Conservation (phyloP, 345 rosid genomes). For the Salix brachista region DNA sequence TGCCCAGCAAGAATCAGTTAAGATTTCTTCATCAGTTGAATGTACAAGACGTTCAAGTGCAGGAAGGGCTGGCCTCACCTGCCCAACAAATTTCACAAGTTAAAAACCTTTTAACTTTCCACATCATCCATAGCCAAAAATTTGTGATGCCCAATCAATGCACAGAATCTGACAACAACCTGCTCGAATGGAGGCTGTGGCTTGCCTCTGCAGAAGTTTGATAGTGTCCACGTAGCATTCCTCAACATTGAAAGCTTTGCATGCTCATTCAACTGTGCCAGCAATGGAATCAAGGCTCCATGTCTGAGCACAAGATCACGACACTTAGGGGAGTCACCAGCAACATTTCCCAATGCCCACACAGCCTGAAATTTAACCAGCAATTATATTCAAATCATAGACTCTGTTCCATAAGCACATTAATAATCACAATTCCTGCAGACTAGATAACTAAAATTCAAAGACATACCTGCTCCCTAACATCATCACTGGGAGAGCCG, state of each 20-base stretch:
- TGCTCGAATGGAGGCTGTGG: constrained; percentile 30
- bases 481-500: constrained; percentile 27
- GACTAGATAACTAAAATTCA: background rate
- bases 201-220: constrained; percentile 35
- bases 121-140: background rate
- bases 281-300: constrained; percentile 25
- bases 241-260: constrained; percentile 30
- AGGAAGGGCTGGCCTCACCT: constrained; percentile 28
- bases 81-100: background rate
- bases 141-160: background rate
- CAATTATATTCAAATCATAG: background rate
- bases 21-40: constrained; percentile 29
- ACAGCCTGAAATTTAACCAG: constrained; percentile 18
- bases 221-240: constrained; percentile 32
- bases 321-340: constrained; percentile 34
- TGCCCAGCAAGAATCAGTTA: constrained; percentile 31
- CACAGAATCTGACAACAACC: constrained; percentile 10
- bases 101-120: background rate
- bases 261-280: constrained; percentile 25
- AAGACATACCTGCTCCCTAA: constrained; percentile 24
- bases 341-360: constrained; percentile 33
- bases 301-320: constrained; percentile 31
- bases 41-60: constrained; percentile 24
- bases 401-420: background rate
- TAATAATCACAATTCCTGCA: background rate